Percentiles rank a stretch among this genome's conserved stretches.
These are phyloP conservation scores for Rhizopus arrhizus DNA, from an alignment of 371 early-diverging fungal genomes.

Conservation along the genomic window DNA sequence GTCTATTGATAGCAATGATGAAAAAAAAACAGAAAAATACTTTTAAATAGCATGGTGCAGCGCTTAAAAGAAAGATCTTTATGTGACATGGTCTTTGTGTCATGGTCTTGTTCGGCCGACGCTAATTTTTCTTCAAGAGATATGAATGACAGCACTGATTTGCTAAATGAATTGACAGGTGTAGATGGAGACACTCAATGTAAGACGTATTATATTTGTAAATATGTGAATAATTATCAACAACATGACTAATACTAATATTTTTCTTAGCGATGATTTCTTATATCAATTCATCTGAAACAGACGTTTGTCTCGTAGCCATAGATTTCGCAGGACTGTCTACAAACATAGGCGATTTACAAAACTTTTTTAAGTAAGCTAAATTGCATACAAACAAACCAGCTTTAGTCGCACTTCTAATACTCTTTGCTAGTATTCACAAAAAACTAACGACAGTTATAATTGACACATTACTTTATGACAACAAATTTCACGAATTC, in stretches of 20 bases:
- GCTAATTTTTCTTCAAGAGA: slow-evolving; percentile 17
- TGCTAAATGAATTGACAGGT: slow-evolving; percentile 23
- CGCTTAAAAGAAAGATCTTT: slow-evolving; percentile 25
- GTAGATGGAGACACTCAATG: slow-evolving; percentile 12
- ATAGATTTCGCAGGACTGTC: slow-evolving; percentile 27
- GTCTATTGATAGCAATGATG: slow-evolving; percentile 10
- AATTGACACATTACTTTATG: slow-evolving; percentile 13
- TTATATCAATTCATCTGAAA: slow-evolving; percentile 28
- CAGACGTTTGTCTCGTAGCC: slow-evolving; percentile 22
- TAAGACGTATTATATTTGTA: slow-evolving; percentile 14
- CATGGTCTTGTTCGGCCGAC: slow-evolving; percentile 23
- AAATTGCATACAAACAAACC: slow-evolving; percentile 23
- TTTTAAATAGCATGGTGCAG: slow-evolving; percentile 22
- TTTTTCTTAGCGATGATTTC: slow-evolving; percentile 25
- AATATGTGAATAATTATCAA: slow-evolving; percentile 23
- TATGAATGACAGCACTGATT: slow-evolving; percentile 20
- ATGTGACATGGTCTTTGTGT: slow-evolving; percentile 21
- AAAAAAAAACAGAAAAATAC: slow-evolving; percentile 14
- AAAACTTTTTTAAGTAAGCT: slow-evolving; percentile 22
- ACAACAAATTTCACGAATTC: slow-evolving; percentile 20
- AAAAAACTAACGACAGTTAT: slow-evolving; percentile 19
- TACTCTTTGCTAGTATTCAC: slow-evolving; percentile 20
- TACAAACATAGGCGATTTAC: slow-evolving; percentile 17
- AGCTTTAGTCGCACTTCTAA: slow-evolving; percentile 26
- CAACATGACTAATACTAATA: slow-evolving; percentile 23